phyloP scores from a whole-genome alignment of 2,329 filamentous ascomycete genomes.

The Harringtonia lauricola region DNA sequence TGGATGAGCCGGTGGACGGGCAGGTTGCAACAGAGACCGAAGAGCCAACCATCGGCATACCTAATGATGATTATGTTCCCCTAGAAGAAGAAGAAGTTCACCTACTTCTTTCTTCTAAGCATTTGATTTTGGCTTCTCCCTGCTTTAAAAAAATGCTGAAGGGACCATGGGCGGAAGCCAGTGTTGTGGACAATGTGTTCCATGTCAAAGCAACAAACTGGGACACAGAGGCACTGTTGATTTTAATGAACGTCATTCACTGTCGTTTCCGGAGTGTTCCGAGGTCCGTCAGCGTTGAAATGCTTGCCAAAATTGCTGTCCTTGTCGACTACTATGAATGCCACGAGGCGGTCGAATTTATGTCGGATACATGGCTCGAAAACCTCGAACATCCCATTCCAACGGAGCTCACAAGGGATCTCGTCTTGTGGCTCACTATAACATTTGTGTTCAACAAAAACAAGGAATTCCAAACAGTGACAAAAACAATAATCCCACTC shows the following conservation, averaged over 20 bases:
- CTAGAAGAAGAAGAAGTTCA: too few relatives aligned
- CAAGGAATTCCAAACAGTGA: background rate
- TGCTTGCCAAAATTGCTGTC: slow-evolving; percentile 16
- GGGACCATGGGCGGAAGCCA: background rate
- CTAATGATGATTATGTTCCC: too few relatives aligned
- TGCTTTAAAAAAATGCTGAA: too few relatives aligned
- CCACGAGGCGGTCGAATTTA: slow-evolving; percentile 14
- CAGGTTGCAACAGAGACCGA: background rate
- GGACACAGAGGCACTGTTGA: slow-evolving; percentile 17
- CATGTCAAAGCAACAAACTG: slow-evolving; percentile 9
- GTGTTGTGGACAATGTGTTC: too few relatives aligned
- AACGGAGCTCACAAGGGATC: background rate
- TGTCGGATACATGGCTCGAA: slow-evolving; percentile 9
- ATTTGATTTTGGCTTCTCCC: too few relatives aligned
- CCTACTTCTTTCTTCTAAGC: too few relatives aligned
- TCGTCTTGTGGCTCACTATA: slow-evolving; percentile 7
- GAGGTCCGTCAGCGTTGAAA: slow-evolving; percentile 11
- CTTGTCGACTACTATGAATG: slow-evolving; percentile 21
- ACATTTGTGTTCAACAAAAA: slow-evolving; percentile 4
- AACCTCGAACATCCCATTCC: background rate
- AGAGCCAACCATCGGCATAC: background rate
- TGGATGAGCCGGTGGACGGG: too few relatives aligned
- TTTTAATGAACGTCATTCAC: slow-evolving; percentile 19
- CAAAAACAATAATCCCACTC: background rate
- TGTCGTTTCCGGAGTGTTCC: slow-evolving; percentile 15